phyloP scores from a whole-genome alignment of 345 rosid species.

The Eucalyptus marginata region DNA sequence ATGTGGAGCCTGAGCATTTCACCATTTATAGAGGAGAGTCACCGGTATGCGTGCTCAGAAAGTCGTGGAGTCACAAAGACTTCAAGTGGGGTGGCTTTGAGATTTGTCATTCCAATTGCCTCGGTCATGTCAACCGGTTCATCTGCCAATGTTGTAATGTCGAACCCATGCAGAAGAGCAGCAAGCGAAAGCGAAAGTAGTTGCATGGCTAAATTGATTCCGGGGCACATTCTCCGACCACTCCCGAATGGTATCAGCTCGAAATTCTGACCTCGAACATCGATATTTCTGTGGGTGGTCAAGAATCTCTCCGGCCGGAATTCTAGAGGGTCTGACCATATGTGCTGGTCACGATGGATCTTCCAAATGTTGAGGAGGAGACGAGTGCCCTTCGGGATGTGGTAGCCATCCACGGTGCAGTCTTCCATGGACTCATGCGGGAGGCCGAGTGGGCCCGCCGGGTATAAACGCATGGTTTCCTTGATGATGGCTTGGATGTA shows the following conservation, averaged over 20 bases:
- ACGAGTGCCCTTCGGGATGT: conserved; percentile 15
- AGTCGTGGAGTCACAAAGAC: conserved; percentile 1
- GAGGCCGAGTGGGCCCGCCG: conserved; percentile 12
- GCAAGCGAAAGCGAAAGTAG: conserved; percentile 13
- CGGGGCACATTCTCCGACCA: conserved; percentile 29
- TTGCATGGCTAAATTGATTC: conserved; percentile 15
- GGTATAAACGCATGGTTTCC: conserved; percentile 25
- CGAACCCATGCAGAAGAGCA: conserved; percentile 18
- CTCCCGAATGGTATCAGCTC: conserved; percentile 22
- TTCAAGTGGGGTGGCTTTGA: conserved; percentile 17
- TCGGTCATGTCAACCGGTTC: conserved; percentile 16
- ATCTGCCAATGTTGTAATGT: not conserved
- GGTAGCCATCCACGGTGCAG: conserved; percentile 13
- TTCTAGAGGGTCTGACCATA: conserved; percentile 17
- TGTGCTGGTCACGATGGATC: conserved; percentile 13
- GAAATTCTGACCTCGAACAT: conserved; percentile 16
- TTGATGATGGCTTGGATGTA: conserved; percentile 24
- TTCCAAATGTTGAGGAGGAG: conserved; percentile 5
- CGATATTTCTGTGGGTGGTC: conserved; percentile 3
- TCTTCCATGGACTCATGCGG: conserved; percentile 27
- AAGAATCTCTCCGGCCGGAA: conserved; percentile 26
- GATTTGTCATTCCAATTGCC: conserved; percentile 4
- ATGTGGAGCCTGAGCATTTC: not conserved
- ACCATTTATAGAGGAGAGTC: not conserved
- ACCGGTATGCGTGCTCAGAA: not conserved